Evolutionary conservation across 2,329 filamentous ascomycete genomes (phyloP).

Genomic region (Thelonectria discophora): DNA sequence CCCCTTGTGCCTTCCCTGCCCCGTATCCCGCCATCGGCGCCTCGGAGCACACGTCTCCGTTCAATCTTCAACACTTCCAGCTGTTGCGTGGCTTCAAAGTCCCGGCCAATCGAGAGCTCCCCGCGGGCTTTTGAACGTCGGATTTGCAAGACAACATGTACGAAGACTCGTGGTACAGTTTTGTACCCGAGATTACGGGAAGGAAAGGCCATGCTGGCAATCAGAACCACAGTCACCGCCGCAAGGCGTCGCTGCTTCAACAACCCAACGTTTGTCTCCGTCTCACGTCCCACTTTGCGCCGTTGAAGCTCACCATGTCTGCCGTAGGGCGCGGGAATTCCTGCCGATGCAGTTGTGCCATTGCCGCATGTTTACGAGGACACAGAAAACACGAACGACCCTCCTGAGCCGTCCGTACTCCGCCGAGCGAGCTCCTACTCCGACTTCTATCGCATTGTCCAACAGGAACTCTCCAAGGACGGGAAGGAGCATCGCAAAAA

Average conservation of each 20-base stretch:
- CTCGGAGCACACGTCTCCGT: conserved; percentile 45
- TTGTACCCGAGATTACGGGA: conserved; percentile 70
- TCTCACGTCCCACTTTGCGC: conserved; percentile 25
- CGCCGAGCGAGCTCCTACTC: conserved; percentile 78
- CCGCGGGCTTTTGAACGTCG: conserved; percentile 28
- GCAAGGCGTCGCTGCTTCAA: conserved; percentile 75
- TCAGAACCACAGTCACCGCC: conserved; percentile 64
- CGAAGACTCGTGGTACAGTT: conserved; percentile 86
- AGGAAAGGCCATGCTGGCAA: conserved; percentile 57
- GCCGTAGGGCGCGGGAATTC: conserved; percentile 62
- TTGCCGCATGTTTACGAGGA: conserved; percentile 69
- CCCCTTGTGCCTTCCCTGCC: conserved; percentile 9
- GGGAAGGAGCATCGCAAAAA: conserved; percentile 51
- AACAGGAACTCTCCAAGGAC: conserved; percentile 65
- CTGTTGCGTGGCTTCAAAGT: conserved; percentile 43
- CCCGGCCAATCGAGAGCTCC: conserved; percentile 27
- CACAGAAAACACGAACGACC: conserved; percentile 61
- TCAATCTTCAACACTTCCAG: conserved; percentile 33
- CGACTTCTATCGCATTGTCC: conserved; percentile 74
- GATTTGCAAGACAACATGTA: conserved; percentile 66
- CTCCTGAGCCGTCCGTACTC: conserved; percentile 71
- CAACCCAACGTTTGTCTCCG: conserved; percentile 63
- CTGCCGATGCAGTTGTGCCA: conserved; percentile 61
- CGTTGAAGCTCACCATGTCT: conserved; percentile 38
- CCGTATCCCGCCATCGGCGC: conserved; percentile 39